Percentiles rank a stretch among this genome's conserved stretches.
Evolutionary conservation across 208 protist genomes (phyloP).

Genomic region (Crithidia brevicula): DNA sequence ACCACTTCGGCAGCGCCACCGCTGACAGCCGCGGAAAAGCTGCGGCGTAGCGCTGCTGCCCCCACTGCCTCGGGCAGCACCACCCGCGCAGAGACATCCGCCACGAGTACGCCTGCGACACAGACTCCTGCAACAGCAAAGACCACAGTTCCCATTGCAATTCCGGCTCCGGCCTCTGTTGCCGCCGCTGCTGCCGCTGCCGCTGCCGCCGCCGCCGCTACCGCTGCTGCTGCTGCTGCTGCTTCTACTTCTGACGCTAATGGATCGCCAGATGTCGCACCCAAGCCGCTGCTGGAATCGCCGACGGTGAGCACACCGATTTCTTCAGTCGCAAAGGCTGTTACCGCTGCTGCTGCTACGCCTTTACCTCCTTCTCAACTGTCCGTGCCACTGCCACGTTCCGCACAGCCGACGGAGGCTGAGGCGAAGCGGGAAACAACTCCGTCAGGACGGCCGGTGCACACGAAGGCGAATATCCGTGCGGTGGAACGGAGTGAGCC

Average conservation of each 20-base stretch:
- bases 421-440: background rate
- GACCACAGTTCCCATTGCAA: background rate
- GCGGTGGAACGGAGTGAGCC: background rate
- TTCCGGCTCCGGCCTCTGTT: background rate
- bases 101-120: background rate
- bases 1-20: background rate
- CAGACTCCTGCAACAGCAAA: background rate
- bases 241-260: too few species aligned
- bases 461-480: background rate
- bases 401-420: background rate
- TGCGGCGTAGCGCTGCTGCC: conserved; percentile 11
- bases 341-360: background rate
- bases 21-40: conserved; percentile 14
- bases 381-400: conserved; percentile 13
- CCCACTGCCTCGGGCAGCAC: too few species aligned
- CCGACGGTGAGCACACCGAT: too few species aligned
- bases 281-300: too few species aligned
- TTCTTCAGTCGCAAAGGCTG: too few species aligned
- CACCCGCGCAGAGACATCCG: background rate
- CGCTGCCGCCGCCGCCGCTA: too few species aligned
- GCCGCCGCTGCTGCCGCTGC: background rate
- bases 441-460: background rate
- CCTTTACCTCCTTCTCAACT: too few species aligned
- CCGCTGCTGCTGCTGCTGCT: too few species aligned
- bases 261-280: too few species aligned